Percentiles rank a stretch among this genome's conserved stretches.
phyloP scores from a whole-genome alignment of 1,139 yeast genomes.

The Waltiozyma solani region DNA sequence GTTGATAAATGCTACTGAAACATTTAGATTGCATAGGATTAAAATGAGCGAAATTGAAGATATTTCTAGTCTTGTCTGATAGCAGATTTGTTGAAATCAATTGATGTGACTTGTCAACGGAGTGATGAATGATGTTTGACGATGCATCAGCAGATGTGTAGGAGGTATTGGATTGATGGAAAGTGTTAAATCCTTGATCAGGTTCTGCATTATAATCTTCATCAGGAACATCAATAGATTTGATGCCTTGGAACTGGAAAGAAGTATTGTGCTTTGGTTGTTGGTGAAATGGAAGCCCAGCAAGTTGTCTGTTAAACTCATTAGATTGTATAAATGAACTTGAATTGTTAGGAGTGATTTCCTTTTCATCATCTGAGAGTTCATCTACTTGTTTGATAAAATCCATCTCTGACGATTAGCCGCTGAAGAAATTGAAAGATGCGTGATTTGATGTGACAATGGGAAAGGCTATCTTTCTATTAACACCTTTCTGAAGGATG shows the following conservation, averaged over 20 bases:
- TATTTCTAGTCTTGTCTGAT: constrained; percentile 21
- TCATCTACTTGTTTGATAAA: constrained; percentile 9
- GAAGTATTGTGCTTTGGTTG: not conserved
- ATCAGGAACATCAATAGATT: constrained; percentile 2
- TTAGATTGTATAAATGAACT: not conserved
- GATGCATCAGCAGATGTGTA: constrained; percentile 1
- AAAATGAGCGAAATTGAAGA: constrained; percentile 30
- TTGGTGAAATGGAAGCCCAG: not conserved
- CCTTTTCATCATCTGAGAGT: constrained; percentile 8
- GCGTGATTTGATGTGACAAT: too few relatives aligned
- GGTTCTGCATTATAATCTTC: not conserved
- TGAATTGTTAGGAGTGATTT: not conserved
- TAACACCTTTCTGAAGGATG: too few relatives aligned
- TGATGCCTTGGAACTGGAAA: constrained; percentile 3
- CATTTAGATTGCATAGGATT: constrained; percentile 41
- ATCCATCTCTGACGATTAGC: too few relatives aligned
- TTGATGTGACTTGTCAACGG: not conserved
- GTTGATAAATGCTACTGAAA: constrained; percentile 26
- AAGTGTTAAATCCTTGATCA: not conserved
- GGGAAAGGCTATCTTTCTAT: too few relatives aligned
- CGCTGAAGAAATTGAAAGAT: too few relatives aligned
- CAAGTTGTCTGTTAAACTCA: not conserved
- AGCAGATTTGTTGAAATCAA: constrained; percentile 13
- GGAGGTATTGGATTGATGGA: not conserved
- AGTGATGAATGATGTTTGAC: constrained; percentile 6